Conservation (phyloP, 495 filamentous ascomycete species). For the Entonaema liquescens region DNA sequence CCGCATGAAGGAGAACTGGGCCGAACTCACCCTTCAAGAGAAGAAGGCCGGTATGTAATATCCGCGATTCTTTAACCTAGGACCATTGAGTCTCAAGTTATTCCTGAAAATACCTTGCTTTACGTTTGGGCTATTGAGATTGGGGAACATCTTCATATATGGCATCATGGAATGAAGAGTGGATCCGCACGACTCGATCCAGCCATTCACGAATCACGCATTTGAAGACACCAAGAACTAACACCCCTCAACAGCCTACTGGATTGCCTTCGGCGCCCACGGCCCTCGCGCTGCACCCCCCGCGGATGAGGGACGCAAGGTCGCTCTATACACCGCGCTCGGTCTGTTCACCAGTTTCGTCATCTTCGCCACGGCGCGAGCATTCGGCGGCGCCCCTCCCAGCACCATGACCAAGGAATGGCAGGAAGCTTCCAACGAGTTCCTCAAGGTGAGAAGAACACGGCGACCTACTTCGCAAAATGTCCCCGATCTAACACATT, state of each 20-base stretch:
- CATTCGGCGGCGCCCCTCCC: slow-evolving; percentile 73
- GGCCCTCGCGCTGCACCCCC: slow-evolving; percentile 84
- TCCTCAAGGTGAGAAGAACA: slow-evolving; percentile 71
- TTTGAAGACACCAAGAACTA: slow-evolving; percentile 36
- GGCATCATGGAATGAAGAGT: slow-evolving; percentile 24
- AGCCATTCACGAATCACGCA: slow-evolving; percentile 35
- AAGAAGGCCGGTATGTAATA: slow-evolving; percentile 94
- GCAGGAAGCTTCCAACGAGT: slow-evolving; percentile 92
- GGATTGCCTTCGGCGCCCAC: slow-evolving; percentile 96
- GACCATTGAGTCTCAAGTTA: background rate
- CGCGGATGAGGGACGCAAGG: slow-evolving; percentile 80
- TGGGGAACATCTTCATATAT: background rate
- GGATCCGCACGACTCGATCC: slow-evolving; percentile 34
- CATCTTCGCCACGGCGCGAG: slow-evolving; percentile 71
- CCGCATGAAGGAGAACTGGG: slow-evolving; percentile 97
- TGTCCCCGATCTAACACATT: slow-evolving; percentile 31
- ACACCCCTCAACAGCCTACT: slow-evolving; percentile 77
- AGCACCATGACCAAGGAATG: slow-evolving; percentile 94
- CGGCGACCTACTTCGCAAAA: background rate
- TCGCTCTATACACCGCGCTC: slow-evolving; percentile 73
- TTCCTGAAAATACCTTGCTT: background rate
- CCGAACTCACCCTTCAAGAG: slow-evolving; percentile 91
- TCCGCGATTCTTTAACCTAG: background rate
- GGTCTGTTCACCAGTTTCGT: slow-evolving; percentile 67
- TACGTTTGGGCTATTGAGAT: background rate